phyloP scores from a whole-genome alignment of 306 rosid genomes.

The Begonia fuchsioides region DNA sequence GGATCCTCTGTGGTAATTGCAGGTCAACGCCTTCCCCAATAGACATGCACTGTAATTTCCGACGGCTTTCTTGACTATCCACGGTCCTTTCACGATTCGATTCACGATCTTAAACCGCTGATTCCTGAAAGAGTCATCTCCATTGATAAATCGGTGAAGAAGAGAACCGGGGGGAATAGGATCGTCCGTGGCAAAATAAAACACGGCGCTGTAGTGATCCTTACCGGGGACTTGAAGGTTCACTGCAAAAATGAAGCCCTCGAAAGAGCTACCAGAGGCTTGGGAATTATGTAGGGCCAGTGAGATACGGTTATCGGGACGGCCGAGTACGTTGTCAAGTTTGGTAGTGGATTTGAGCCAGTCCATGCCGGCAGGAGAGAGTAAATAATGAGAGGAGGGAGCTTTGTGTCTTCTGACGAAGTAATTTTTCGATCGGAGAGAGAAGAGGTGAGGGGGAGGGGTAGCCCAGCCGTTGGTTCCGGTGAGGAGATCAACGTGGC shows the following conservation, averaged over 20 bases:
- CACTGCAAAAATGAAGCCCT: constrained; percentile 71
- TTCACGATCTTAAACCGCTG: constrained; percentile 85
- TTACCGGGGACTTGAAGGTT: constrained; percentile 84
- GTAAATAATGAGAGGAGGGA: constrained; percentile 64
- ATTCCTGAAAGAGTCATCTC: constrained; percentile 60
- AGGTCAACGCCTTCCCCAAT: constrained; percentile 74
- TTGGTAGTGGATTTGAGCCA: constrained; percentile 67
- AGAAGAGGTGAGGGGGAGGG: constrained; percentile 73
- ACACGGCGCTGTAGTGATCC: constrained; percentile 79
- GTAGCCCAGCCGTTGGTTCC: constrained; percentile 93
- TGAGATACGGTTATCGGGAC: constrained; percentile 56
- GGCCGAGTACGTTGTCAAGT: constrained; percentile 70
- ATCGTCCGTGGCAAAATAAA: constrained; percentile 64
- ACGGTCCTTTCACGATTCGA: constrained; percentile 90
- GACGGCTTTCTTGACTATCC: constrained; percentile 79
- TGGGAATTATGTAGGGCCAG: constrained; percentile 44
- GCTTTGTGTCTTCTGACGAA: constrained; percentile 35
- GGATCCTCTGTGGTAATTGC: constrained; percentile 60
- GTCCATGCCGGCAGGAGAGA: constrained; percentile 64
- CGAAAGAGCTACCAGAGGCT: constrained; percentile 31
- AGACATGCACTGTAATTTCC: constrained; percentile 80
- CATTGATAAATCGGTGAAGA: constrained; percentile 50
- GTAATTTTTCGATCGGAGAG: constrained; percentile 47
- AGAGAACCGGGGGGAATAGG: constrained; percentile 57
- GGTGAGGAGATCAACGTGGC: constrained; percentile 44